Base-by-base conservation (phyloP, 805 yeast genomes). In the Ogataea ganodermae region DNA sequence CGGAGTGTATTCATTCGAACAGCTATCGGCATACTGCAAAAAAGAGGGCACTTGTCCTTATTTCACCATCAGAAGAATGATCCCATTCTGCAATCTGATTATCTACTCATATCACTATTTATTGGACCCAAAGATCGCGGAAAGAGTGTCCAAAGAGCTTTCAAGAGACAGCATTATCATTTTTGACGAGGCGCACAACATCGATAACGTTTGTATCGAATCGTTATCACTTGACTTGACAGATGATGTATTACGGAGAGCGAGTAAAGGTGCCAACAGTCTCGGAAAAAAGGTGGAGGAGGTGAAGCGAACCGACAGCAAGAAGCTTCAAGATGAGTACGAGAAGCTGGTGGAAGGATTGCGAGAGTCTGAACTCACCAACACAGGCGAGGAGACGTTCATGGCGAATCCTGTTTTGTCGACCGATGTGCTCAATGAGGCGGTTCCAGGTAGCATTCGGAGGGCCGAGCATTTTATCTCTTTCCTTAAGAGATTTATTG, bases 151-250 rank as follows among this genome's bases (percentile, higher is more conserved):
- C 4, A 81, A 78, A 53, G 98, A 94, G 62, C 77, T 94, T 42
- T 87, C 96, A 16, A 89, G 90, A 56, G 98, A 94, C 61, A 80
- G 95, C 45, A 94, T 94, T 50, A 86, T 94, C 52, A 95, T 94
- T 32, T 94, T 94, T 63, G 99, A 94, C 70, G 99, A 94, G 71
- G 99, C 99, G 40, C 99, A 94, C 67, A 94, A 94, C 69, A 94
- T 94, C 47, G 99, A 94, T 75, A 94, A 94, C 74, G 99, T 94
- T 48, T 94, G 99, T 72, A 94, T 94, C 48, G 99, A 94, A 67
- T 88, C 98, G 0, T 68, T 94, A 35, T 89, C 97, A 5, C 76
- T 94, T 41, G 98, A 94, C 63, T 71, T 94, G 53, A 94, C 97
- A 0, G 96, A 90, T 57, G 97, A 92, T 56, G 81, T 89, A 7